phyloP scores from a whole-genome alignment of 2,329 filamentous ascomycete species.

The Verticillium alfalfae region DNA sequence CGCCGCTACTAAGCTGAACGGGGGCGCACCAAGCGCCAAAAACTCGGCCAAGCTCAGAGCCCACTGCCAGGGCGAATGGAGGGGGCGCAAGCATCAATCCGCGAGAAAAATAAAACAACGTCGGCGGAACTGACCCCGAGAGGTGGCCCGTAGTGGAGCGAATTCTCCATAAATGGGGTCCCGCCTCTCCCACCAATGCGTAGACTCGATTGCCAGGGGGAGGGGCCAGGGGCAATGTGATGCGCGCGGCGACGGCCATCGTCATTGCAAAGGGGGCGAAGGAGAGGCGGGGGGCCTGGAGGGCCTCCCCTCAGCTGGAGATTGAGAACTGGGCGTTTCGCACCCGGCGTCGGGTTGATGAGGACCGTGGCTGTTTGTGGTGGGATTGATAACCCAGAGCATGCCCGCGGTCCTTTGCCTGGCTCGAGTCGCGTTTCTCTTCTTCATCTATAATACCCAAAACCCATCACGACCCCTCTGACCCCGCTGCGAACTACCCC shows the following conservation, averaged over 20 bases:
- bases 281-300: neutral
- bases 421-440: neutral
- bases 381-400: neutral
- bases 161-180: slow-evolving; percentile 2
- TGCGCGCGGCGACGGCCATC: neutral
- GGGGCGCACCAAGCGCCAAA: neutral
- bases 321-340: neutral
- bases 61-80: neutral
- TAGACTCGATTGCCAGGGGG: neutral
- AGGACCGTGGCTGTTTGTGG: neutral
- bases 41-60: neutral
- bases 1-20: neutral
- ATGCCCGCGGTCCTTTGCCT: neutral
- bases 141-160: neutral
- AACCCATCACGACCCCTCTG: neutral
- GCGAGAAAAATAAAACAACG: neutral
- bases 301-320: neutral
- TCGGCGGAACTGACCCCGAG: neutral
- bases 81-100: neutral
- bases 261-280: neutral
- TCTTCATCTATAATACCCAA: neutral
- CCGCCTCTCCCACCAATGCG: neutral
- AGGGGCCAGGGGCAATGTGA: neutral
- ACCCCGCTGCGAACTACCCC: slow-evolving; percentile 4
- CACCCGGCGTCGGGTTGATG: neutral